phyloP scores from a whole-genome alignment of 148 eudicot genomes.

The Persicaria maculosa region DNA sequence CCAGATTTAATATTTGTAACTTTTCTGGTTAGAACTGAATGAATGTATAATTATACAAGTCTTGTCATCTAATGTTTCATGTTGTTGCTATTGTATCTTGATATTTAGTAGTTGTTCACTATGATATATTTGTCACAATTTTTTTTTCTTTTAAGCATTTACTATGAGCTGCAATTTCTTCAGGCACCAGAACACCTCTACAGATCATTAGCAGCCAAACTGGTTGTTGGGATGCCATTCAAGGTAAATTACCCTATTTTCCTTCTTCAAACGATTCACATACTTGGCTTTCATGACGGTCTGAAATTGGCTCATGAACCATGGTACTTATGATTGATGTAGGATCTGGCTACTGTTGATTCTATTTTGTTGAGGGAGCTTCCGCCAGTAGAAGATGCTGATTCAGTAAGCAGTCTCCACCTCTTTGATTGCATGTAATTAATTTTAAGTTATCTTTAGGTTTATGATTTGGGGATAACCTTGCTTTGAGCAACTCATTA shows the following conservation, averaged over 20 bases:
- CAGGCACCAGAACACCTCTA: slow-evolving; percentile 89
- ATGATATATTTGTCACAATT: not conserved
- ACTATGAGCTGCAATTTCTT: slow-evolving; percentile 6
- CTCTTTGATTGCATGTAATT: not conserved
- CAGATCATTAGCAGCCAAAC: slow-evolving; percentile 86
- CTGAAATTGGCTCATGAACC: slow-evolving; percentile 14
- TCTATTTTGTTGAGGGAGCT: slow-evolving; percentile 83
- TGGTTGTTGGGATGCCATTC: slow-evolving; percentile 89
- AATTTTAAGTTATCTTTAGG: not conserved
- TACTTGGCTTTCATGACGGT: not conserved
- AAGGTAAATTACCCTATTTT: slow-evolving; percentile 40
- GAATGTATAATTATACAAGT: not conserved
- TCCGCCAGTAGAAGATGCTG: slow-evolving; percentile 68
- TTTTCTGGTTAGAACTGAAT: not conserved
- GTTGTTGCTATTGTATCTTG: not conserved
- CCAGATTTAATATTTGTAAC: not conserved
- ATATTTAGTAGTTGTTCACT: not conserved
- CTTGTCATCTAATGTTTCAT: not conserved
- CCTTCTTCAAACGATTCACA: not conserved
- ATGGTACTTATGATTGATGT: slow-evolving; percentile 15
- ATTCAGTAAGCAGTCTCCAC: slow-evolving; percentile 55
- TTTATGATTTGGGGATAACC: not conserved
- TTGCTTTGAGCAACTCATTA: not conserved
- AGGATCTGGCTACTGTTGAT: slow-evolving; percentile 99
- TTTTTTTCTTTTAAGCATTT: not conserved